Conservation (phyloP, 2,329 filamentous ascomycete species). For the Fusarium verticillioides region DNA sequence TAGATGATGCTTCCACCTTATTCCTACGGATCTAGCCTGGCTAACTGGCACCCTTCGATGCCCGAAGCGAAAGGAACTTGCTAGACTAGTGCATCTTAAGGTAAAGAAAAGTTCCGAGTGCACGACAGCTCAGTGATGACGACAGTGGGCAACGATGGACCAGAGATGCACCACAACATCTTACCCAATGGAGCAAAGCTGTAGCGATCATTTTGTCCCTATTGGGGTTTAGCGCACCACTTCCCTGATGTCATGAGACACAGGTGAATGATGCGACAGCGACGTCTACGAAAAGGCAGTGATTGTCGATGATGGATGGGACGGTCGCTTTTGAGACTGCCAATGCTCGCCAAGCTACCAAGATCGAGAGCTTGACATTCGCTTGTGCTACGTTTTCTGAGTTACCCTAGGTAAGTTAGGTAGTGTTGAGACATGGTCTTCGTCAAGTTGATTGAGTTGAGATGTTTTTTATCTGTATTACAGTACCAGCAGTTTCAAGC, state of each 20-base stretch:
- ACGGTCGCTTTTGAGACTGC: conserved; percentile 1
- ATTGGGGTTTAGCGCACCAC: conserved; percentile 12
- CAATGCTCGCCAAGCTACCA: conserved; percentile 19
- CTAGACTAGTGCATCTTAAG: neutral
- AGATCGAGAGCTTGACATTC: conserved; percentile 3
- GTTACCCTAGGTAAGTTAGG: neutral
- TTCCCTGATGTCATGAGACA: conserved; percentile 35
- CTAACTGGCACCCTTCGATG: conserved; percentile 9
- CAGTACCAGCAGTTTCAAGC: neutral
- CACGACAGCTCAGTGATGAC: conserved; percentile 24
- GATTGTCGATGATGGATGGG: conserved; percentile 29
- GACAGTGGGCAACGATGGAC: conserved; percentile 21
- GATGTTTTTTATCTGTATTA: neutral
- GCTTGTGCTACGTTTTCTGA: neutral
- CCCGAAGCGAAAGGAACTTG: neutral
- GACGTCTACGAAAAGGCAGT: conserved; percentile 17
- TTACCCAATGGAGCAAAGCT: conserved; percentile 23
- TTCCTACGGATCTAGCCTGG: conserved; percentile 16
- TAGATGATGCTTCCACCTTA: conserved; percentile 20
- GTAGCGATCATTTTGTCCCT: conserved; percentile 11
- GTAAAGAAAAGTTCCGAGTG: conserved; percentile 13
- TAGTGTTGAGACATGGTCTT: conserved; percentile 5
- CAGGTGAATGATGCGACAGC: conserved; percentile 30
- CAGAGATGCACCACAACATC: conserved; percentile 17
- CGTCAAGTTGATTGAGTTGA: neutral